Evolutionary conservation across 331 rosid genomes (phyloP).

Genomic region (Dryas integrifolia): DNA sequence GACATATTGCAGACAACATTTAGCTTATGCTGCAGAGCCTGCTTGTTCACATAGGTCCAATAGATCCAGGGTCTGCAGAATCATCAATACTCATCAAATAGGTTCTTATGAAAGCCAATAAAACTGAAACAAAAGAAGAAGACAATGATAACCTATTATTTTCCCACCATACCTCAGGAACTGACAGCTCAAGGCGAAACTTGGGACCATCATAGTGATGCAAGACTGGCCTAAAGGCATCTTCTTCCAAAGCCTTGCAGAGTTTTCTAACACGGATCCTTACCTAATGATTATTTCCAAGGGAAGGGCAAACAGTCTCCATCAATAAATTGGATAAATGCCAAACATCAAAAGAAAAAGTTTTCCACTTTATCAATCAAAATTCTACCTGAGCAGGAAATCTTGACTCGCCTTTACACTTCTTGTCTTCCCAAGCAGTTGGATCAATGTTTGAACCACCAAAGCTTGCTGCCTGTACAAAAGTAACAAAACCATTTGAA

Average conservation of each 20-base stretch:
- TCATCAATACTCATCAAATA: neutral
- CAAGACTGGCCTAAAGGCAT: slow-evolving; percentile 95
- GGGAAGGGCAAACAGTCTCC: slow-evolving; percentile 10
- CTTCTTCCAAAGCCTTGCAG: slow-evolving; percentile 96
- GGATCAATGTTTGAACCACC: slow-evolving; percentile 99
- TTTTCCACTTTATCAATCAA: slow-evolving; percentile 8
- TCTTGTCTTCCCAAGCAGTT: slow-evolving; percentile 99
- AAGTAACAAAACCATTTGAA: slow-evolving; percentile 22
- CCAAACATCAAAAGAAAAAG: slow-evolving; percentile 1
- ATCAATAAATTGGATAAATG: slow-evolving; percentile 3
- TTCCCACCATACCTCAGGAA: slow-evolving; percentile 70
- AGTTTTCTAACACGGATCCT: slow-evolving; percentile 76
- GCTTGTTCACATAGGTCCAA: slow-evolving; percentile 94
- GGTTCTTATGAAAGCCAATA: neutral
- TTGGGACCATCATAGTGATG: slow-evolving; percentile 99
- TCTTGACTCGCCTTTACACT: slow-evolving; percentile 98
- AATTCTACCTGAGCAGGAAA: slow-evolving; percentile 95
- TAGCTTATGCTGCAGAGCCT: slow-evolving; percentile 71
- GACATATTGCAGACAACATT: slow-evolving; percentile 25
- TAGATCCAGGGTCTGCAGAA: slow-evolving; percentile 84
- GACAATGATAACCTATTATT: neutral
- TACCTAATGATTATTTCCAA: slow-evolving; percentile 43
- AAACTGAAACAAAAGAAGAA: neutral
- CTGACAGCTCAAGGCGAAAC: slow-evolving; percentile 98
- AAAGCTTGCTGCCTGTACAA: slow-evolving; percentile 81